Base-by-base conservation (phyloP, 345 rosid genomes). In the Acer negundo region DNA sequence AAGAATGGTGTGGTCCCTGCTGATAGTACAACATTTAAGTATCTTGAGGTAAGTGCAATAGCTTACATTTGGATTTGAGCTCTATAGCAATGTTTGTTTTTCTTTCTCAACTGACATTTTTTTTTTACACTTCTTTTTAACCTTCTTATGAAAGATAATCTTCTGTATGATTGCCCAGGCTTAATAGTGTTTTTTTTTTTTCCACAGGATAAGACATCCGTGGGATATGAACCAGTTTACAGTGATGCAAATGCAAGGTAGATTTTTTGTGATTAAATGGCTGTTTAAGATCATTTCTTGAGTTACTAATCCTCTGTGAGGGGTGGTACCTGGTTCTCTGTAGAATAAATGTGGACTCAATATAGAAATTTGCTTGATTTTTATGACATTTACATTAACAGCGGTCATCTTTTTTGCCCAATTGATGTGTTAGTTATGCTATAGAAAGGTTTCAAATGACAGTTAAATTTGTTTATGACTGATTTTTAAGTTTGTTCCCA, bases 1-100 rank as follows among this genome's bases (percentile, higher is more conserved):
- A 96, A 94, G 88, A 96, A 96, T 75, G 99, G 99, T 66, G 90
- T 96, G 62, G 86, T 96, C 72, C 97, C 98, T 19, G 95, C 98
- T 78, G 99, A 96, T 83, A 82, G 86, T 81, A 96, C 94, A 4
- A 96, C 99, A 72, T 90, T 88, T 74, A 86, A 92, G 84, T 96
- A 96, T 78, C 92, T 96, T 72, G 93, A 94, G 97, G 99, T 94
- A 62, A 78, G 81, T 15, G 59, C 31, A 1, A 49, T 20, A 31
- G 53, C 10, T 68, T 42, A 44, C 13, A 19, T 23, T 26, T 63
- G 61, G 24, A 42, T 64, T 10, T 64, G 15, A 58, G 61, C 62
- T 8, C 5, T 76, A 20, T 20, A 38, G 22, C 16, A 22, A 35
- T 78, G 47, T n/a, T 69, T 74, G 4, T 66, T 51, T 28, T 63